These are phyloP conservation scores for Letharia lupina DNA, from an alignment of 495 filamentous ascomycete species.

Conservation along the genomic window DNA sequence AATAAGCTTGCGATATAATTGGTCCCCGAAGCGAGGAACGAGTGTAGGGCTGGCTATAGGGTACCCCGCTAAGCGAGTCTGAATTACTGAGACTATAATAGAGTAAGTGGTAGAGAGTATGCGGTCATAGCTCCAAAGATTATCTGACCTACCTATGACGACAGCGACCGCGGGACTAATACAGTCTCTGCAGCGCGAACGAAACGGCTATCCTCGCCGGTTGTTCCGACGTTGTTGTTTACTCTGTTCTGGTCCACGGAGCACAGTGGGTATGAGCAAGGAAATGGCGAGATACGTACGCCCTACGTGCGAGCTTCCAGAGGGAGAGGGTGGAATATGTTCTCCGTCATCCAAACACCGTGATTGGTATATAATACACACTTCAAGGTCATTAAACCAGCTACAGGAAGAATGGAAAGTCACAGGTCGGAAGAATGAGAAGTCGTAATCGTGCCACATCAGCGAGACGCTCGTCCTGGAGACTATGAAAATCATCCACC, in stretches of 20 bases:
- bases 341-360: not conserved
- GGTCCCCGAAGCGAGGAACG: no score
- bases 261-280: not conserved
- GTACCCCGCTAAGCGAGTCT: no score
- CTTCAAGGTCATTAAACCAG: not conserved
- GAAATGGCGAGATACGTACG: not conserved
- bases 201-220: no score
- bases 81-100: no score
- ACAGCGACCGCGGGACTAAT: conserved; percentile 4
- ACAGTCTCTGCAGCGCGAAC: not conserved
- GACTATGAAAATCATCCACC: not conserved
- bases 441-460: not conserved
- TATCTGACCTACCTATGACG: conserved; percentile 1
- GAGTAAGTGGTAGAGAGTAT: not conserved
- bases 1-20: no score
- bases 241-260: no score
- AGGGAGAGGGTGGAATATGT: not conserved
- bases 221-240: no score
- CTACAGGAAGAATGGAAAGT: not conserved
- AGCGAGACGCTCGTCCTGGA: not conserved
- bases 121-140: not conserved
- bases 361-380: not conserved
- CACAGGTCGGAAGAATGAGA: not conserved
- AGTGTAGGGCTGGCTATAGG: not conserved
- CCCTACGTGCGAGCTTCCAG: not conserved